These are phyloP conservation scores for Chytridiales sp. DNA, from an alignment of 371 early-diverging fungal genomes.

Conservation along the genomic window DNA sequence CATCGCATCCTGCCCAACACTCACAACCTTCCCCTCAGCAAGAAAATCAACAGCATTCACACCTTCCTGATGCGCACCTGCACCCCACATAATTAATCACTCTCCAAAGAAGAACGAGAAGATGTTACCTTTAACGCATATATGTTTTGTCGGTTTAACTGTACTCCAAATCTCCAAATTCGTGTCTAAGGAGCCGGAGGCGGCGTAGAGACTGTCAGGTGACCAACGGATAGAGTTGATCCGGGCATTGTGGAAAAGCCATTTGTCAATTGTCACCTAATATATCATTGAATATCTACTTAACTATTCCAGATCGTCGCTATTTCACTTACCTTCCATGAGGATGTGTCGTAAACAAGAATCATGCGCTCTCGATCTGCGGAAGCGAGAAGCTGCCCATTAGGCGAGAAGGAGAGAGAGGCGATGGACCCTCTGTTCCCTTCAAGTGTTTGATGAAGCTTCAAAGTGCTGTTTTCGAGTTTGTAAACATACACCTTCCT, in stretches of 20 bases:
- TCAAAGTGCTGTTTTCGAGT: slow-evolving; percentile 15
- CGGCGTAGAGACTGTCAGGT: slow-evolving; percentile 70
- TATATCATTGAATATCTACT: not conserved
- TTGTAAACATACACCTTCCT: slow-evolving; percentile 35
- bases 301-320: not conserved
- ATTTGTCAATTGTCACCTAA: slow-evolving; percentile 61
- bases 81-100: not conserved
- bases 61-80: slow-evolving; percentile 77
- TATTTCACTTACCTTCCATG: slow-evolving; percentile 45
- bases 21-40: slow-evolving; percentile 61
- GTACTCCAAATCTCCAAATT: slow-evolving; percentile 88
- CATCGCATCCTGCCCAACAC: slow-evolving; percentile 80
- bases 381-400: slow-evolving; percentile 68
- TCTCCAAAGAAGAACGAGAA: not conserved
- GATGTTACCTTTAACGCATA: slow-evolving; percentile 62
- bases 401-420: slow-evolving; percentile 72
- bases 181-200: slow-evolving; percentile 84
- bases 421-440: slow-evolving; percentile 71
- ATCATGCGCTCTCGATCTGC: slow-evolving; percentile 85
- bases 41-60: slow-evolving; percentile 73
- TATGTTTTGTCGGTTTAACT: slow-evolving; percentile 72
- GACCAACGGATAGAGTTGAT: slow-evolving; percentile 81
- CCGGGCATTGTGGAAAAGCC: slow-evolving; percentile 91
- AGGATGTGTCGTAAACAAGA: slow-evolving; percentile 63
- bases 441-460: slow-evolving; percentile 30